These are phyloP conservation scores for Mycena vitilis DNA, from an alignment of 768 basidiomycete genomes.

Conservation along the genomic window DNA sequence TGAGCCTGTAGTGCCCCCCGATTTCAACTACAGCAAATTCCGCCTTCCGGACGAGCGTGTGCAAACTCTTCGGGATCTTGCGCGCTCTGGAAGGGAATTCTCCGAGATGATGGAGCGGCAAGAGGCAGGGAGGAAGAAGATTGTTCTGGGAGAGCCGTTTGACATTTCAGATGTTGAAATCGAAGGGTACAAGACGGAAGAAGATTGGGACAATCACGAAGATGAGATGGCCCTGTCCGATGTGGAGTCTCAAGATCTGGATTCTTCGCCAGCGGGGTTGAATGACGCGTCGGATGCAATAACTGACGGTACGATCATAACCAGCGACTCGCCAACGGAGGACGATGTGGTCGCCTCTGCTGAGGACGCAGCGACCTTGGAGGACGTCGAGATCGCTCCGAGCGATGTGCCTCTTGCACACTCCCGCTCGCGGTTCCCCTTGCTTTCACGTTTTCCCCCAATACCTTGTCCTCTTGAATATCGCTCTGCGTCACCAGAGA, in stretches of 20 bases:
- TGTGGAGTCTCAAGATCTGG: background rate
- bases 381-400: no score
- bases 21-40: constrained; percentile 32
- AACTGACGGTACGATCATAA: no score
- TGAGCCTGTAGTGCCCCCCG: background rate
- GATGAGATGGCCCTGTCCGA: constrained; percentile 1
- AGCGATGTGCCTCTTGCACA: no score
- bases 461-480: no score
- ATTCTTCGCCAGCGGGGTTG: background rate
- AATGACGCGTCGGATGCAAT: background rate
- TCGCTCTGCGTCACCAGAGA: no score
- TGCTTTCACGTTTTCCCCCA: no score
- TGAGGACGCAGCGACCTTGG: background rate
- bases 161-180: constrained; percentile 29
- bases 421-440: no score
- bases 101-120: constrained; percentile 22
- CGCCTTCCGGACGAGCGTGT: constrained; percentile 19
- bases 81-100: constrained; percentile 32
- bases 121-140: constrained; percentile 26
- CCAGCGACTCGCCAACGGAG: background rate
- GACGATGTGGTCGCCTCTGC: background rate
- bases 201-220: constrained; percentile 20
- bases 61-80: constrained; percentile 22
- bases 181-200: constrained; percentile 21
- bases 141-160: constrained; percentile 32